These are phyloP conservation scores for Metarhizium humberi DNA, from an alignment of 2,329 filamentous ascomycete species.

Conservation along the genomic window DNA sequence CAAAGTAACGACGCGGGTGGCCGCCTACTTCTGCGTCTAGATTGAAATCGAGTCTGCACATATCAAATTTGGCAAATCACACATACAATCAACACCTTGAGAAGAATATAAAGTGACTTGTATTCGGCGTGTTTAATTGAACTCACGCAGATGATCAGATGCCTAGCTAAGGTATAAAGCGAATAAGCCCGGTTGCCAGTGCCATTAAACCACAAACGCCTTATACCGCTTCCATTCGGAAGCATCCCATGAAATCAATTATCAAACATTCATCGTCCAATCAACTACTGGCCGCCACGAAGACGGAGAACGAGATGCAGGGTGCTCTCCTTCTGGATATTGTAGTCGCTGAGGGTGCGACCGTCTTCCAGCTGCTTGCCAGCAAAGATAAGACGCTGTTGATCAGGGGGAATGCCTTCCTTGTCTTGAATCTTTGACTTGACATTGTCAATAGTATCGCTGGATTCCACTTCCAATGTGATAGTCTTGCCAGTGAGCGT, in stretches of 20 bases:
- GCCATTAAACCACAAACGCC: conserved; percentile 1
- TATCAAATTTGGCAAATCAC: too few relatives aligned
- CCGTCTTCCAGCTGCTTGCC: conserved; percentile 95
- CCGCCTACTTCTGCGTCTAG: too few relatives aligned
- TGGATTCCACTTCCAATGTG: conserved; percentile 80
- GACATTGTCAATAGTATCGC: conserved; percentile 91
- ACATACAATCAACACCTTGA: too few relatives aligned
- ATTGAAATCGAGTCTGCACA: too few relatives aligned
- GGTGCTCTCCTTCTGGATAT: conserved; percentile 90
- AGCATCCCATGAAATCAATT: not conserved
- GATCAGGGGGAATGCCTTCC: conserved; percentile 93
- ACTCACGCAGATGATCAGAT: not conserved
- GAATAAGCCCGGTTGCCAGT: not conserved
- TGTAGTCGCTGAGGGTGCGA: conserved; percentile 84
- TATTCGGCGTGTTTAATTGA: not conserved
- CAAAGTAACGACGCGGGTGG: too few relatives aligned
- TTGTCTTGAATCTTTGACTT: conserved; percentile 98
- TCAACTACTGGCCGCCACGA: conserved; percentile 57
- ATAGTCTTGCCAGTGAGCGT: conserved; percentile 92
- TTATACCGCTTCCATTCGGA: not conserved
- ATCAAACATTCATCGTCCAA: not conserved
- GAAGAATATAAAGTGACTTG: not conserved
- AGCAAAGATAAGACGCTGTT: conserved; percentile 92
- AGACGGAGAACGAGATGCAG: conserved; percentile 82
- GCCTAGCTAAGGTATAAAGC: not conserved